Percentiles rank a stretch among this genome's conserved stretches.
phyloP scores from a whole-genome alignment of 192 early-diverging fungal genomes.

The Linnemannia schmuckeri region DNA sequence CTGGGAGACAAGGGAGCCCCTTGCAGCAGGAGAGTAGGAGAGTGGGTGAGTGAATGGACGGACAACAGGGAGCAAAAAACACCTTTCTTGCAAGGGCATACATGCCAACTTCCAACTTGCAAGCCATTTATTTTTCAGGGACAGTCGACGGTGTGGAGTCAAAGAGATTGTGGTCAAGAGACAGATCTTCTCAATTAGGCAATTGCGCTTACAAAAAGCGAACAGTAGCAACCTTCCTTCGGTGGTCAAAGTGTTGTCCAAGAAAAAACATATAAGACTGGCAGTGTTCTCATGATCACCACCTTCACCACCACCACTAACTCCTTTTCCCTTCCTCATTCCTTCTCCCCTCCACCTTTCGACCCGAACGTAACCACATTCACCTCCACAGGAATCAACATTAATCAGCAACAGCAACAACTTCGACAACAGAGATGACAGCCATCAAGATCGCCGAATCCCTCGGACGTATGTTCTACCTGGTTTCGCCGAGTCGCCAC shows the following conservation, averaged over 20 bases:
- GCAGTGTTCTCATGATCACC: neutral
- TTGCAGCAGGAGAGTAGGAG: neutral
- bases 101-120: too few relatives aligned
- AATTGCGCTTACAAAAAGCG: slow-evolving; percentile 8
- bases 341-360: neutral
- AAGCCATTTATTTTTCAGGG: neutral
- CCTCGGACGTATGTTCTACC: slow-evolving; percentile 67
- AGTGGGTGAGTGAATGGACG: neutral
- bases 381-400: neutral
- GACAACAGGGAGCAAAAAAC: neutral
- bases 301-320: neutral
- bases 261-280: neutral
- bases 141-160: slow-evolving; percentile 2
- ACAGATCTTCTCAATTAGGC: neutral
- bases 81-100: too few relatives aligned
- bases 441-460: slow-evolving; percentile 54
- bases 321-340: neutral
- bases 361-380: neutral
- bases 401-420: neutral
- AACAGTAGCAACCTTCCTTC: too few relatives aligned
- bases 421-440: slow-evolving; percentile 21
- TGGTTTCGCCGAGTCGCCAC: slow-evolving; percentile 60
- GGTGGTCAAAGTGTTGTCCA: neutral
- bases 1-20: neutral
- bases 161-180: neutral